Conservation (phyloP, 2,329 filamentous ascomycete genomes). For the Emericellopsis cladophorae region DNA sequence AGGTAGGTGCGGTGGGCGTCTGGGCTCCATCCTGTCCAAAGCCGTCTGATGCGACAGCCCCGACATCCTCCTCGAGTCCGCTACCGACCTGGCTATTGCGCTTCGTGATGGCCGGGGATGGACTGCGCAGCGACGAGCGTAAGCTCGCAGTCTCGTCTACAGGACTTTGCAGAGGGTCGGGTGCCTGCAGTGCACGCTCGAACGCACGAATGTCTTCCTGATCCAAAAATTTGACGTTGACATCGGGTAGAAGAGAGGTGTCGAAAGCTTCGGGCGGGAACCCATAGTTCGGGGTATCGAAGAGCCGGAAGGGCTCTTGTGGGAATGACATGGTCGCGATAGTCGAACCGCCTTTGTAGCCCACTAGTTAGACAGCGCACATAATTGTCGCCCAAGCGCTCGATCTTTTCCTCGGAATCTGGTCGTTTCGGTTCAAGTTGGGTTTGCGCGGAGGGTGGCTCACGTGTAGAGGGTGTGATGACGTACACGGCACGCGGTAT, state of each 20-base stretch:
- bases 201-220: slow-evolving; percentile 66
- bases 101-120: slow-evolving; percentile 28
- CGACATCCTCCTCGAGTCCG: slow-evolving; percentile 17
- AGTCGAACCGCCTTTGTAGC: no score
- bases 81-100: slow-evolving; percentile 20
- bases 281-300: slow-evolving; percentile 30
- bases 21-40: neutral
- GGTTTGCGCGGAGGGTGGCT: no score
- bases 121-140: slow-evolving; percentile 25
- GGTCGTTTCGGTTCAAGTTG: no score
- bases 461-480: no score
- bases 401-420: no score
- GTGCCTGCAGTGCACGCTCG: slow-evolving; percentile 67
- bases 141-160: slow-evolving; percentile 34
- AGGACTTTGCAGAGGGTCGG: slow-evolving; percentile 57
- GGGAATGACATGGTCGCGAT: slow-evolving; percentile 2
- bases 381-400: no score
- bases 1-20: slow-evolving; percentile 25
- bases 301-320: slow-evolving; percentile 6
- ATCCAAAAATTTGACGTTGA: slow-evolving; percentile 62
- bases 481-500: no score
- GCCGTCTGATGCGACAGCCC: slow-evolving; percentile 23
- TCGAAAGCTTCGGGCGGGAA: slow-evolving; percentile 56
- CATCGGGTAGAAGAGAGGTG: slow-evolving; percentile 60
- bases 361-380: no score